Conservation (phyloP, 2,329 filamentous ascomycete genomes). For the Nannizziopsis barbatae region DNA sequence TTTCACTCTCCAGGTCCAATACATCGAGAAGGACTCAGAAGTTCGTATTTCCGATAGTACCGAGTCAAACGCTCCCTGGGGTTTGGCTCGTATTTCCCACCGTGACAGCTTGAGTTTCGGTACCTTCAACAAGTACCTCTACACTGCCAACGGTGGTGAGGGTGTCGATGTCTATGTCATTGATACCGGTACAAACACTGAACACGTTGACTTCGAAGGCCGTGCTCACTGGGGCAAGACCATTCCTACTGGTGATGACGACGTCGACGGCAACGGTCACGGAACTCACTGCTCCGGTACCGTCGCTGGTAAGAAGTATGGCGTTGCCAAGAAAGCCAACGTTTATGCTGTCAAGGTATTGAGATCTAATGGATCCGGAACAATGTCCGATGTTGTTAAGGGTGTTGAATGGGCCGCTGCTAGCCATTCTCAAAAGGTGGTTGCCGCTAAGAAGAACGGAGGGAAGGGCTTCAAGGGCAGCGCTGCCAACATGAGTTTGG, state of each 20-base stretch:
- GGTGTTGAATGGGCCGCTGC: conserved; percentile 91
- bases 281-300: conserved; percentile 99
- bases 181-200: conserved; percentile 87
- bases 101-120: conserved; percentile 75
- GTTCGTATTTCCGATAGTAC: conserved; percentile 70
- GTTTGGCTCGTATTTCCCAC: conserved; percentile 95
- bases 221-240: conserved; percentile 96
- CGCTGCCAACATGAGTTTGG: conserved; percentile 97
- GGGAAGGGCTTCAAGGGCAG: conserved; percentile 97
- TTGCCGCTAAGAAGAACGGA: conserved; percentile 73
- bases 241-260: conserved; percentile 70
- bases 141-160: conserved; percentile 78
- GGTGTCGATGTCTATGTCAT: conserved; percentile 98
- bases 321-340: conserved; percentile 97
- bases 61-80: conserved; percentile 96
- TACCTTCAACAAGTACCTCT: conserved; percentile 97
- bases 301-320: conserved; percentile 95
- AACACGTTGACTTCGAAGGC: conserved; percentile 95
- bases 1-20: conserved; percentile 64
- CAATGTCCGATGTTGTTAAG: conserved; percentile 98
- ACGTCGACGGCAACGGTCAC: conserved; percentile 93
- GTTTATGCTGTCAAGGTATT: conserved; percentile 98
- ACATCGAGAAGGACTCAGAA: conserved; percentile 86
- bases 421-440: conserved; percentile 63
- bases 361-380: conserved; percentile 89